Conservation (phyloP, 352 stramenopile species). For the Hyaloperonospora arabidopsidis region DNA sequence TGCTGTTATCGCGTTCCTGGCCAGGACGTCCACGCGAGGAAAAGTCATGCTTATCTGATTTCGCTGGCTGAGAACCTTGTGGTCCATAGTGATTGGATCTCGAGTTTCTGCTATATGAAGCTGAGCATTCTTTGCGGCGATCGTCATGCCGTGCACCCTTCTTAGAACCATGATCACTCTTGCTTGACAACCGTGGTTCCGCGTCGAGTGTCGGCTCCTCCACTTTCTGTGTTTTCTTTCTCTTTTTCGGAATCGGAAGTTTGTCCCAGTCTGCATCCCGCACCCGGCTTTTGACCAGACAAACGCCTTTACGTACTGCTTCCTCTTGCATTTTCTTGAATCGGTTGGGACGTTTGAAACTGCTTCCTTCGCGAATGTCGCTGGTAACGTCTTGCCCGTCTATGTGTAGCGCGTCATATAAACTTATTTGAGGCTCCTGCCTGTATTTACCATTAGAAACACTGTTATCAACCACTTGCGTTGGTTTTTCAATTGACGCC, state of each 20-base stretch:
- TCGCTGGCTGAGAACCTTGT: slow-evolving; percentile 9
- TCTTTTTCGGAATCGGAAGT: slow-evolving; percentile 44
- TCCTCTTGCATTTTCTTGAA: slow-evolving; percentile 54
- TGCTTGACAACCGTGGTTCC: background rate
- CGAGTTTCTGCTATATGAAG: slow-evolving; percentile 14
- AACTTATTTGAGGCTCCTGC: slow-evolving; percentile 44
- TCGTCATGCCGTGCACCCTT: slow-evolving; percentile 14
- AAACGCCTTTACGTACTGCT: slow-evolving; percentile 30
- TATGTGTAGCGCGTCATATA: slow-evolving; percentile 53
- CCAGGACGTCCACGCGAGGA: slow-evolving; percentile 9
- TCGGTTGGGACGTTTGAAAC: slow-evolving; percentile 44
- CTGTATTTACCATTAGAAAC: slow-evolving; percentile 19
- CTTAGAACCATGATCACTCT: slow-evolving; percentile 6
- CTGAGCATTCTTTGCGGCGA: slow-evolving; percentile 17
- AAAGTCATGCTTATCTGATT: slow-evolving; percentile 18
- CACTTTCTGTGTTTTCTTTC: slow-evolving; percentile 12
- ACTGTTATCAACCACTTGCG: slow-evolving; percentile 12
- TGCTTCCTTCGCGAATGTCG: slow-evolving; percentile 24
- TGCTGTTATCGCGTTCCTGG: slow-evolving; percentile 13
- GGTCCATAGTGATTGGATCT: slow-evolving; percentile 34
- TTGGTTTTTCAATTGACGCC: slow-evolving; percentile 6
- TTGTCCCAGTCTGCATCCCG: slow-evolving; percentile 42
- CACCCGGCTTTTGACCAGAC: slow-evolving; percentile 31
- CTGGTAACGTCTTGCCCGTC: slow-evolving; percentile 29
- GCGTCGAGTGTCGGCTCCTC: slow-evolving; percentile 6